These are phyloP conservation scores for Mesembryanthemum crystallinum DNA, from an alignment of 148 eudicot species.

Conservation along the genomic window DNA sequence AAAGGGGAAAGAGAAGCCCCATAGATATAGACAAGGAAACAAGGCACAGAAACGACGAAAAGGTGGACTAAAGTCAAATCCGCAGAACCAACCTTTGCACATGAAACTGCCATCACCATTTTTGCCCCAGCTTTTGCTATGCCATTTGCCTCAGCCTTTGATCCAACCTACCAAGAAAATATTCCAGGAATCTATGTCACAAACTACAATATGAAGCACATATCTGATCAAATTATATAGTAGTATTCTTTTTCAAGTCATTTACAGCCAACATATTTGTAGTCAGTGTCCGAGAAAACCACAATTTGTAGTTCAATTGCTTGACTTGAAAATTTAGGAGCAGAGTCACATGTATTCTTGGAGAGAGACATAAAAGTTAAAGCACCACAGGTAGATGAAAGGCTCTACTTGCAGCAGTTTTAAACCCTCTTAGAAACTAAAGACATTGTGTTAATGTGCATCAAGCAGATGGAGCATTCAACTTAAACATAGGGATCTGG, in stretches of 20 bases:
- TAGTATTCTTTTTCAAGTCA: background rate
- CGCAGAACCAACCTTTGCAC: conserved; percentile 72
- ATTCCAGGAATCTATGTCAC: background rate
- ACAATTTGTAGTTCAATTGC: background rate
- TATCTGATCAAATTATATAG: background rate
- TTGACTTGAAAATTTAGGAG: background rate
- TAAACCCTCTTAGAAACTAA: background rate
- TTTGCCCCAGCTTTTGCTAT: conserved; percentile 99
- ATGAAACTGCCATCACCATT: conserved; percentile 99
- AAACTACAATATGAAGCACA: background rate
- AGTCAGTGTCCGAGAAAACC: background rate
- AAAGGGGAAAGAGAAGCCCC: background rate
- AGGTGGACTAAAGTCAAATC: conserved; percentile 1
- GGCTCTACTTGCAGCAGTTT: background rate
- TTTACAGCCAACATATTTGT: background rate
- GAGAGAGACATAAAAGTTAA: background rate
- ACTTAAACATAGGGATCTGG: background rate
- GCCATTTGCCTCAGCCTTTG: conserved; percentile 93
- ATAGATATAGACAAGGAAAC: background rate
- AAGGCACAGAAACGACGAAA: background rate
- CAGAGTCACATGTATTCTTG: background rate
- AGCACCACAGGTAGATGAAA: background rate
- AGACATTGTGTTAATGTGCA: background rate
- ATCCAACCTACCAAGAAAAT: conserved; percentile 66
- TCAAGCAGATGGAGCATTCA: background rate